Base-by-base conservation (phyloP, 352 stramenopile genomes). In the Pythium diclinum region DNA sequence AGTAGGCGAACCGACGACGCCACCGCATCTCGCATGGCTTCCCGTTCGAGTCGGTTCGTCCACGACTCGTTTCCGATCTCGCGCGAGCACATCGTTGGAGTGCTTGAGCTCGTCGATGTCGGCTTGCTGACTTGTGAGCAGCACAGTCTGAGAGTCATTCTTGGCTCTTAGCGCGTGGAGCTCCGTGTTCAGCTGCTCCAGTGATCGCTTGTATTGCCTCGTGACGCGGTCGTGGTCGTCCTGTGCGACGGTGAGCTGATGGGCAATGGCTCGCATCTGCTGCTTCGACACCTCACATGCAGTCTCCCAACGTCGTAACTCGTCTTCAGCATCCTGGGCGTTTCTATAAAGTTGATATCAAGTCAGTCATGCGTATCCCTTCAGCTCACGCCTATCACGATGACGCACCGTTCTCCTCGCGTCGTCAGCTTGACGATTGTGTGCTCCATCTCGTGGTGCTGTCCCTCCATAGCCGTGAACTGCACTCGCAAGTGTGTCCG, bases 401-500 rank as follows among this genome's bases (percentile, higher is more conserved):
- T 16, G 9, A 60, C 77, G 16, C 74, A 88, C 65, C 78, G 70
- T 21, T 83, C 71, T 9, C 59, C 71, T 5, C 42, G 62, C 3
- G 68, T 63, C 17, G 57, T 69, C 34, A 85, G 67, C 16, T 53
- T 65, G 1, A 56, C 53, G 55, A 82, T 56, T 19, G 60, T 65
- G 3, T 68, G 63, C 52, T 69, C 55, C 13, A 76, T 57, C 19
- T 61, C 59, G 40, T 63, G 34, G 17, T 83, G 69, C 13, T 78
- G 72, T 30, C 78, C 67, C 17, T 80, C 73, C 21, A 84, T 72
- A 14, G 71, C 64, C 44, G 79, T 69, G 47, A 89, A 85, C 57
- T 90, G 79, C 10, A 92, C 59, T 3, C 84, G 80, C 48, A 92
- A 48, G 42, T 92, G 80, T 16, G 77, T 88, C 2, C 82, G 81